These are phyloP conservation scores for Pseudonitzschia delicatissima DNA, from an alignment of 108 stramenopile genomes.

Conservation along the genomic window DNA sequence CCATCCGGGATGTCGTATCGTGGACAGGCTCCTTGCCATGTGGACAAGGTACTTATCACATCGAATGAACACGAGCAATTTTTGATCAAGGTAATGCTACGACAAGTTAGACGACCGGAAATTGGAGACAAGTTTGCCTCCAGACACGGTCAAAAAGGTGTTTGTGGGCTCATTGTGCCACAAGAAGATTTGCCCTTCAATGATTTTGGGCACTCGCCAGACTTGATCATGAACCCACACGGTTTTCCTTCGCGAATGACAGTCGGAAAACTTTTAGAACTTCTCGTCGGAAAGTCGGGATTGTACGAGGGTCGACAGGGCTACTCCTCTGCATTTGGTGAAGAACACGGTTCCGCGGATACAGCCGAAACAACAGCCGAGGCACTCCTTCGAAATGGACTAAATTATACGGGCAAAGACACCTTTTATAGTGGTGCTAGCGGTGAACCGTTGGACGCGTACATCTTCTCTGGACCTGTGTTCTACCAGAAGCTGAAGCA, in stretches of 20 bases:
- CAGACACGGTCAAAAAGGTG: conserved; percentile 99
- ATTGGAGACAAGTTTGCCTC: conserved; percentile 99
- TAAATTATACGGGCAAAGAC: conserved; percentile 98
- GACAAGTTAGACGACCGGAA: conserved; percentile 94
- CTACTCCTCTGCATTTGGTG: conserved; percentile 97
- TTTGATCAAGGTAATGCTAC: conserved; percentile 91
- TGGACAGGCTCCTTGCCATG: conserved; percentile 82
- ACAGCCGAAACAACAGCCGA: conserved; percentile 80
- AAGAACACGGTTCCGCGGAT: conserved; percentile 93
- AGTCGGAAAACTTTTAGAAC: conserved; percentile 97
- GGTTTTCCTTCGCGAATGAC: conserved; percentile 99
- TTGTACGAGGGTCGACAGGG: conserved; percentile 91
- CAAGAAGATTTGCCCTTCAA: conserved; percentile 99
- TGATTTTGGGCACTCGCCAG: conserved; percentile 93
- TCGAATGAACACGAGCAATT: conserved; percentile 95
- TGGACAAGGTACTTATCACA: conserved; percentile 96
- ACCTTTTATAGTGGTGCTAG: conserved; percentile 91
- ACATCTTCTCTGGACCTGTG: conserved; percentile 97
- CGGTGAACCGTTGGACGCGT: conserved; percentile 92
- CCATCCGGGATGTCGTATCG: conserved; percentile 82
- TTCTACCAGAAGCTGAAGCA: conserved; percentile 99
- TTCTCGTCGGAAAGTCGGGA: conserved; percentile 94
- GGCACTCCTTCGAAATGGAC: conserved; percentile 90
- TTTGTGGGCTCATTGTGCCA: conserved; percentile 93
- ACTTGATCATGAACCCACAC: conserved; percentile 99